phyloP scores from a whole-genome alignment of 148 eudicot genomes.

The Pharnaceum exiguum region DNA sequence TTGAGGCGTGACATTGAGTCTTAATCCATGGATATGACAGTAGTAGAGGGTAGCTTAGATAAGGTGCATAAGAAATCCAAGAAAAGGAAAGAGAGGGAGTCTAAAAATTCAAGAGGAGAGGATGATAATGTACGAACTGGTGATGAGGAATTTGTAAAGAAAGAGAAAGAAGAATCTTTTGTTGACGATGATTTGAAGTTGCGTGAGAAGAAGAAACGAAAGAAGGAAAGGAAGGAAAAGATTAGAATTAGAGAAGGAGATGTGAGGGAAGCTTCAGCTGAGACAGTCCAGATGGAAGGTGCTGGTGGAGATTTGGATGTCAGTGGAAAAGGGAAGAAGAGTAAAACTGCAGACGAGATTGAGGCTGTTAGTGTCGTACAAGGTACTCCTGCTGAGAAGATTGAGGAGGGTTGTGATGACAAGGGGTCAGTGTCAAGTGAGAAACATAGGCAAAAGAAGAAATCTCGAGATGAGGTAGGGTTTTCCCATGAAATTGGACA shows the following conservation, averaged over 20 bases:
- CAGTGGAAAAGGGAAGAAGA: too few relatives aligned
- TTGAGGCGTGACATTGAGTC: neutral
- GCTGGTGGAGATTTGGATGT: too few relatives aligned
- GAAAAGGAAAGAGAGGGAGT: constrained; percentile 10
- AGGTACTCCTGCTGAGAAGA: too few relatives aligned
- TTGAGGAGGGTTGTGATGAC: too few relatives aligned
- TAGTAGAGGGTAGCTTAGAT: too few relatives aligned
- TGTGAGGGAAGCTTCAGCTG: too few relatives aligned
- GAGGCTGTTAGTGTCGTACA: too few relatives aligned
- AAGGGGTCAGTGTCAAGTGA: too few relatives aligned
- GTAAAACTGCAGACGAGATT: too few relatives aligned
- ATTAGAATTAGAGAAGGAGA: neutral
- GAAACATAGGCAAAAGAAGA: neutral
- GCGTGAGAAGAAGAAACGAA: neutral
- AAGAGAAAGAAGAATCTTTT: neutral
- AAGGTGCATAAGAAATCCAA: constrained; percentile 14
- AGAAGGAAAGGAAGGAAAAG: constrained; percentile 7
- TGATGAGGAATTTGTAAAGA: constrained; percentile 4
- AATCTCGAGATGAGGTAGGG: neutral
- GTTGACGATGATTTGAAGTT: neutral
- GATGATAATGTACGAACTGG: neutral
- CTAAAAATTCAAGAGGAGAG: constrained; percentile 4
- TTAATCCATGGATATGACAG: neutral
- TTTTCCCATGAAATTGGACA: too few relatives aligned
- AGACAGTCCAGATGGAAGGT: too few relatives aligned